Evolutionary conservation across 2,329 filamentous ascomycete species (phyloP).

Genomic region (Talaromyces amestolkiae): DNA sequence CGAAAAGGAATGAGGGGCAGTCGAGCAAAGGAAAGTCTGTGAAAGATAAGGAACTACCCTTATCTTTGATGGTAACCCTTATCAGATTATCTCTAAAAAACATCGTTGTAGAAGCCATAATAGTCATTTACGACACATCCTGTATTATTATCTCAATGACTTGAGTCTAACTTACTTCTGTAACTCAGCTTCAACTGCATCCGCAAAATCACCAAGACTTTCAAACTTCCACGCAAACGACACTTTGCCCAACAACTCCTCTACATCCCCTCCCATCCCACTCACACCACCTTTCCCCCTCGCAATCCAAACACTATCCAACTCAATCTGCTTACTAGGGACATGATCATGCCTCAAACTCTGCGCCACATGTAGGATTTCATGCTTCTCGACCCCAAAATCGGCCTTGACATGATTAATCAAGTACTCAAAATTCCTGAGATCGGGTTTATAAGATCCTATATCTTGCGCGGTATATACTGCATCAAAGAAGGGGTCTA

Average conservation of each 20-base stretch:
- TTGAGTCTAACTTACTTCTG: neutral
- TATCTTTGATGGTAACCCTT: neutral
- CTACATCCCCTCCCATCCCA: conserved; percentile 45
- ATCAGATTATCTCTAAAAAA: neutral
- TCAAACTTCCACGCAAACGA: conserved; percentile 58
- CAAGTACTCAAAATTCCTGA: conserved; percentile 64
- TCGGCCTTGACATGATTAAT: conserved; percentile 53
- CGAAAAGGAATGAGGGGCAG: neutral
- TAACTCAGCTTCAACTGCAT: conserved; percentile 35
- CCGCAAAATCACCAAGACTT: conserved; percentile 60
- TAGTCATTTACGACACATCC: neutral
- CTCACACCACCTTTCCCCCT: conserved; percentile 40
- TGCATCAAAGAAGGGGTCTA: conserved; percentile 54
- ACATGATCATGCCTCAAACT: conserved; percentile 66
- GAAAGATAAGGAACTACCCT: neutral
- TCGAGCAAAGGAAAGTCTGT: neutral
- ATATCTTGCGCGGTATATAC: conserved; percentile 70
- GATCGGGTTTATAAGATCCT: conserved; percentile 67
- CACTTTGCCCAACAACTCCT: conserved; percentile 42
- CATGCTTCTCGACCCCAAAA: conserved; percentile 55
- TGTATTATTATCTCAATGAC: neutral
- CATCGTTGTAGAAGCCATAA: neutral
- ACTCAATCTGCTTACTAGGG: conserved; percentile 59
- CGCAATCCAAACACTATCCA: conserved; percentile 66
- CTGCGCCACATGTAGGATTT: conserved; percentile 67